Base-by-base conservation (phyloP, 345 rosid genomes). In the Populus tremula region DNA sequence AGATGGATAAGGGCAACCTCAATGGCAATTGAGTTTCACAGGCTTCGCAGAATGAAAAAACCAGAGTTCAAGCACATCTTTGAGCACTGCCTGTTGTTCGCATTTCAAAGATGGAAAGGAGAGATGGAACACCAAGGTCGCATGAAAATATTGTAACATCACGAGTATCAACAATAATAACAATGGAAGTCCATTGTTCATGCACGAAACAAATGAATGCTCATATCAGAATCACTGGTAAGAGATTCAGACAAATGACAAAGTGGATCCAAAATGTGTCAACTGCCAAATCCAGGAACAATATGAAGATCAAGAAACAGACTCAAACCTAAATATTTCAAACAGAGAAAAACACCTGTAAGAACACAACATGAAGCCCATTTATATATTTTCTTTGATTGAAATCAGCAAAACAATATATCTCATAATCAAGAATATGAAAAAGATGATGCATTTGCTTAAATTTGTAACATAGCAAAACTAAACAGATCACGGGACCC, bases 111-210 rank as follows among this genome's bases (percentile, higher is more conserved):
- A 77, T 74, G 35, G 33, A 62, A 6, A 31, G 33, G 33, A 31
- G 33, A 31, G 73, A 69, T 5, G 69, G 78, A 75, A 65, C 79
- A 67, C 67, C 47, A 66, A 47, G 63, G 38, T 67, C 16, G 31
- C 68, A 66, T 72, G 17, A 5, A 76, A 66, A 31, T 31, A 31
- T 31, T 31, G 33, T 31, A 31, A 31, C 33, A 31, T 31, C 2
- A 31, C 33, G 3, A 31, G 33, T 31, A 70, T 16, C 7, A 70
- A 50, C 7, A 63, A 41, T 20, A 54, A 54, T 13, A 21, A 25
- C 20, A 39, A 27, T 17, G 29, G 47, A 2, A 63, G 67, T 56
- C 21, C 27, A 80, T 20, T 20, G 9, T 8, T 53, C 25, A 13
- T 36, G 59, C 71, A 64, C 54, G 39, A 73, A 73, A 76, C 23